phyloP scores from a whole-genome alignment of 1,284 basidiomycete species.

The Pulveroboletus sp. region DNA sequence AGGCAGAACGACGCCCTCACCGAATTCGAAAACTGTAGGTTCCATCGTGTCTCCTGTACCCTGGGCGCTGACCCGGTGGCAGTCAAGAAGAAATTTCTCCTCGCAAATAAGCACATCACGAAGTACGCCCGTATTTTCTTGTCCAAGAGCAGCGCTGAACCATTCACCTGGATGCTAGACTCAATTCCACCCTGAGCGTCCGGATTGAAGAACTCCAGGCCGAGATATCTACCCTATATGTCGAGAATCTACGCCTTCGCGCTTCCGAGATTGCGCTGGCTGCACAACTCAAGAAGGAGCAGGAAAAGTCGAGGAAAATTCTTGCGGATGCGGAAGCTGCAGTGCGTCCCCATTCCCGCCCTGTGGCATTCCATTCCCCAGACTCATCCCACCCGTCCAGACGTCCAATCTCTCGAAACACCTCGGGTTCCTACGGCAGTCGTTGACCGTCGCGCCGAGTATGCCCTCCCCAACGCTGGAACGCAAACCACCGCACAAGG shows the following conservation, averaged over 20 bases:
- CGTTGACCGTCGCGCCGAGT: conserved; percentile 47
- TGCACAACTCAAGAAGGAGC: conserved; percentile 74
- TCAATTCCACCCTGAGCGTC: conserved; percentile 79
- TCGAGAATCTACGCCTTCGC: conserved; percentile 78
- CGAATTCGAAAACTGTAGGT: conserved; percentile 80
- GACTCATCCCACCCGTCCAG: conserved; percentile 38
- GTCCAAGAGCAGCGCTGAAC: conserved; percentile 10
- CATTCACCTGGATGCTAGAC: conserved; percentile 43
- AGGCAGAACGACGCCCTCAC: conserved; percentile 76
- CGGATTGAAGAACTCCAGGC: conserved; percentile 81
- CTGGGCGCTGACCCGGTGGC: conserved; percentile 26
- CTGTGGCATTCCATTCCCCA: conserved; percentile 15
- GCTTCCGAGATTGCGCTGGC: conserved; percentile 75
- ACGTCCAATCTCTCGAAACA: conserved; percentile 66
- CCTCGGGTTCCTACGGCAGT: conserved; percentile 61
- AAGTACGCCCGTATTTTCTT: conserved; percentile 50
- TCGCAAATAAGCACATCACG: conserved; percentile 86
- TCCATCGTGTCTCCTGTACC: conserved; percentile 20
- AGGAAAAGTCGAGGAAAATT: conserved; percentile 69
- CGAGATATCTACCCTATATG: conserved; percentile 74
- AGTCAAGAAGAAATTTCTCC: conserved; percentile 90
- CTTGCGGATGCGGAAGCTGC: conserved; percentile 71
- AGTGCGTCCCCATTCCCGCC: conserved; percentile 46
- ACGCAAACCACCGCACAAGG: conserved; percentile 50
- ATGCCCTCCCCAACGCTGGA: conserved; percentile 39